These are phyloP conservation scores for Xylaria sp. DNA, from an alignment of 2,329 filamentous ascomycete genomes.

Conservation along the genomic window DNA sequence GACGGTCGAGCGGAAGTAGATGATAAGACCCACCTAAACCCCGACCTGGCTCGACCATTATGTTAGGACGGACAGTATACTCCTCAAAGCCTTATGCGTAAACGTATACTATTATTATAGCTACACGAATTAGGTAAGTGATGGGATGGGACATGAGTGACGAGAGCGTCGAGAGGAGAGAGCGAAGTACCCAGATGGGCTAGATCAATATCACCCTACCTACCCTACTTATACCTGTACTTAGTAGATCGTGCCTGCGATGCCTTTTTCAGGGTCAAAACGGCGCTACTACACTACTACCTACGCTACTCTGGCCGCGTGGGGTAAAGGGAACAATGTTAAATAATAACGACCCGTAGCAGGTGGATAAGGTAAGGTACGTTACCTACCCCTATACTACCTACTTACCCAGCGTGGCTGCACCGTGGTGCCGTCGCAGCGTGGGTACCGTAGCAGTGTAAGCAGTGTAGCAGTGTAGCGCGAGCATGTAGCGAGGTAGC, in stretches of 20 bases:
- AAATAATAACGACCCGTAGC: conserved; percentile 3
- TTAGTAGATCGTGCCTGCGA: background rate
- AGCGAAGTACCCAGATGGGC: background rate
- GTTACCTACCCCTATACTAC: background rate
- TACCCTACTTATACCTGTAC: too few relatives aligned
- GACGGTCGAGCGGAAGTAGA: conserved; percentile 46
- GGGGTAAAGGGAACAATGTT: conserved; percentile 11
- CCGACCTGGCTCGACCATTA: conserved; percentile 10
- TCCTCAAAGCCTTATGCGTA: conserved; percentile 14
- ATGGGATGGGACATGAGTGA: background rate
- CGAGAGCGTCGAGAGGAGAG: background rate
- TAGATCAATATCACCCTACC: background rate
- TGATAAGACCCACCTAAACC: conserved; percentile 35
- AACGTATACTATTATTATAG: background rate
- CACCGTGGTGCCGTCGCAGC: conserved; percentile 5
- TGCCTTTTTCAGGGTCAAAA: background rate
- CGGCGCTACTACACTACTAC: background rate
- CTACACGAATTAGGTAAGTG: conserved; percentile 5
- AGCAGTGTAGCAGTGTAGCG: background rate
- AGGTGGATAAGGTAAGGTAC: background rate
- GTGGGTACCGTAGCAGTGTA: background rate
- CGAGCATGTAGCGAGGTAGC: conserved; percentile 15
- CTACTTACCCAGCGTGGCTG: background rate
- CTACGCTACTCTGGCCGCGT: background rate
- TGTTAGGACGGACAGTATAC: background rate